Evolutionary conservation across 2,329 filamentous ascomycete species (phyloP).

Genomic region (Endocalyx cinctus): DNA sequence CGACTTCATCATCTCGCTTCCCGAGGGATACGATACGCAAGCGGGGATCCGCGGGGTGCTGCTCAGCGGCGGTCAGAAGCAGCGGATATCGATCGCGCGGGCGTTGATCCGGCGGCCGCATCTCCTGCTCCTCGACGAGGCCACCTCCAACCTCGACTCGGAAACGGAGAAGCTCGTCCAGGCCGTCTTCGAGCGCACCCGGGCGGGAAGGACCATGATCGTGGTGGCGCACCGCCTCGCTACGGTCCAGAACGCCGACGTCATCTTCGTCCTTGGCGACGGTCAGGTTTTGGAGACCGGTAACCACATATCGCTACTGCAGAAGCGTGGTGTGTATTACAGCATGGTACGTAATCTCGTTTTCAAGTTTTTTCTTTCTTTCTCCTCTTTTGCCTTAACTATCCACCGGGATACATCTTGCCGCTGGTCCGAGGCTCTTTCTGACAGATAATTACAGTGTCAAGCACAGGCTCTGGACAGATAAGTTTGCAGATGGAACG

Average conservation of each 20-base stretch:
- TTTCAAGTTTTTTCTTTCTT: not conserved
- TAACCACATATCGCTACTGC: slow-evolving; percentile 45
- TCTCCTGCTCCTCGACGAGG: slow-evolving; percentile 66
- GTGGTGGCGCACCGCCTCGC: slow-evolving; percentile 73
- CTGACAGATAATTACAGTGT: slow-evolving; percentile 18
- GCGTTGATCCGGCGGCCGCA: slow-evolving; percentile 62
- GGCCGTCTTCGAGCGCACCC: slow-evolving; percentile 60
- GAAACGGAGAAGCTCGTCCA: slow-evolving; percentile 53
- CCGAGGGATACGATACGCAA: slow-evolving; percentile 63
- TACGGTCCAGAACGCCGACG: slow-evolving; percentile 72
- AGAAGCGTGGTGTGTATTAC: slow-evolving; percentile 49
- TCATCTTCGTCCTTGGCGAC: slow-evolving; percentile 72
- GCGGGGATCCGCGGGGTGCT: slow-evolving; percentile 64
- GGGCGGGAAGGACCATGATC: slow-evolving; percentile 60
- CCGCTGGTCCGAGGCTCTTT: slow-evolving; percentile 7
- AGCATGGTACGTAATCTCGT: slow-evolving; percentile 44
- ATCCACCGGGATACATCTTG: too few species aligned
- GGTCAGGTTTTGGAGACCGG: slow-evolving; percentile 53
- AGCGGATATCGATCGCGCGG: slow-evolving; percentile 67
- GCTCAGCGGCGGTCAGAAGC: slow-evolving; percentile 65
- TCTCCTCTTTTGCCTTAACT: too few species aligned
- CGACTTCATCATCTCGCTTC: slow-evolving; percentile 64
- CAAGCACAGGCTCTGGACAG: slow-evolving; percentile 26
- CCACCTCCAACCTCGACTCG: slow-evolving; percentile 64
- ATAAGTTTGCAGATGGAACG: slow-evolving; percentile 12